Conservation (phyloP, 192 early-diverging fungal species). For the Coemansia sp. region DNA sequence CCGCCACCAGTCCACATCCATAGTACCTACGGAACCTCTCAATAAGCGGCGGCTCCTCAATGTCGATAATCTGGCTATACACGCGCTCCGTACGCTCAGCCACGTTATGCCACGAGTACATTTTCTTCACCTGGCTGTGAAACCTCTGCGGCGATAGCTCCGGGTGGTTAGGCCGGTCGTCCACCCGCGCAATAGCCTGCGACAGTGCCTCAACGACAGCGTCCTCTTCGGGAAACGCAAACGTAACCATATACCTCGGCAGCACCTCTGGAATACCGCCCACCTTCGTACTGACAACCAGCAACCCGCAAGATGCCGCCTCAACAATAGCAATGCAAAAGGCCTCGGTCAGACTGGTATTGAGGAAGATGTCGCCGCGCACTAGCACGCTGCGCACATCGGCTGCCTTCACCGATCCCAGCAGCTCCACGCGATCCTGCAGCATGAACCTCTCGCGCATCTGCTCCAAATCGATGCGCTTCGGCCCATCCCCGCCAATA, state of each 20-base stretch:
- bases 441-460: constrained; percentile 92
- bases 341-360: constrained; percentile 96
- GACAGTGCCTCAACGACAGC: constrained; percentile 70
- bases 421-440: constrained; percentile 87
- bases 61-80: constrained; percentile 69
- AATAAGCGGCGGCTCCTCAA: constrained; percentile 67
- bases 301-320: constrained; percentile 88
- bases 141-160: constrained; percentile 66
- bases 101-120: constrained; percentile 98
- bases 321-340: constrained; percentile 99
- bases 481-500: constrained; percentile 96
- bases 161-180: constrained; percentile 46
- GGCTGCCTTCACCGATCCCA: constrained; percentile 80
- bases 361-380: constrained; percentile 93
- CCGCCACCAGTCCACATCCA: constrained; percentile 85
- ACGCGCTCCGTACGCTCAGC: constrained; percentile 87
- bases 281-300: constrained; percentile 94
- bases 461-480: constrained; percentile 93
- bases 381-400: constrained; percentile 85
- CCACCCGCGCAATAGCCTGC: constrained; percentile 69
- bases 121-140: constrained; percentile 80
- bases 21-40: constrained; percentile 82
- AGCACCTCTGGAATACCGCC: constrained; percentile 97
- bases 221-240: constrained; percentile 83
- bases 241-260: constrained; percentile 87